Evolutionary conservation across 345 rosid genomes (phyloP), one percentile per base, ranked within the genome.

Genomic region (Microcos paniculata): DNA sequence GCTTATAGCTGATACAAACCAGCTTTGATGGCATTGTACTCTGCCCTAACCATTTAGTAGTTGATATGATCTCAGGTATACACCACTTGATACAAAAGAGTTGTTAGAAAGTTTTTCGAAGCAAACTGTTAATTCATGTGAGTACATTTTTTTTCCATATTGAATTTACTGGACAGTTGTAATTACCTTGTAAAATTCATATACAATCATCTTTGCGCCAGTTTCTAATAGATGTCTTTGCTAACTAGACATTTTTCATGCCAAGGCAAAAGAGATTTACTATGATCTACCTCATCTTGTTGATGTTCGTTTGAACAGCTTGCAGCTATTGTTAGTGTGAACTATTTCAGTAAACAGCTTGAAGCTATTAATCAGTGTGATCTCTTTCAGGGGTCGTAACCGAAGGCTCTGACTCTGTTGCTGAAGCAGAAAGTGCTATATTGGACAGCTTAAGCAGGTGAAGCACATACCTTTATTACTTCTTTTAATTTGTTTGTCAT

Each of bases 391-490:
- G 94, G 97, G 75, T 87, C 79, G 82, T 81, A 76, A 87, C 87
- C 64, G 94, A 92, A 85, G 97, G 98, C 49, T 31, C 69, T 8
- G 92, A 89, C 46, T 77, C 89, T 26, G 85, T 94, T 16, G 93
- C 92, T 19, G 87, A 84, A 80, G 94, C 89, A 71, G 97, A 91
- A 87, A 71, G 85, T 80, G 78, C 82, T 13, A 70, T 92, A 33
- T 77, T 92, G 74, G 97, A 91, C 85, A 91, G 94, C 87, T 81
- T 94, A 79, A 90, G 98, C 75, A 91, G 94, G 98, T 92, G 83
- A 33, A 79, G 6, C 33, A 66, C 45, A 8, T 43, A 24, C 52
- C 40, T 72, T 40, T 49, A 52, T 62, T 79, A 12, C 67, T 40
- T 24, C 62, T 78, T 40, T 49, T 24, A 70, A 74, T 30, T 45